These are phyloP conservation scores for Oryza glaberrima DNA, from an alignment of 176 grass and related monocot species.

Conservation along the genomic window DNA sequence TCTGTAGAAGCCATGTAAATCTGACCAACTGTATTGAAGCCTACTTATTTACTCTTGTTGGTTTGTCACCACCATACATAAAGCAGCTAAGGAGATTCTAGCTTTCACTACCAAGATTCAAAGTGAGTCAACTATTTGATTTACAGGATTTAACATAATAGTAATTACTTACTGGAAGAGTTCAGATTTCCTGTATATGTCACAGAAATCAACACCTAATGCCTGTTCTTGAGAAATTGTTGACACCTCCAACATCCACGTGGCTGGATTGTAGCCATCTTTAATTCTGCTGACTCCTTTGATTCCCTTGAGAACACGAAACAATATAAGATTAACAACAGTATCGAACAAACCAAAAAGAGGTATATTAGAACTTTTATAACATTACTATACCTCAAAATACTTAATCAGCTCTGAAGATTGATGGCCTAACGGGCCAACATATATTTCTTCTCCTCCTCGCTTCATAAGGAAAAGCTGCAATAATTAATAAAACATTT, in stretches of 20 bases:
- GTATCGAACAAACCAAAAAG: not conserved
- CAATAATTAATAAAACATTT: constrained; percentile 24
- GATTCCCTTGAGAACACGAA: constrained; percentile 40
- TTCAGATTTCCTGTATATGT: constrained; percentile 76
- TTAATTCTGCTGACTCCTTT: constrained; percentile 65
- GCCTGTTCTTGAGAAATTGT: constrained; percentile 58
- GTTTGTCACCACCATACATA: too few relatives aligned
- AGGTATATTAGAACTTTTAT: not conserved
- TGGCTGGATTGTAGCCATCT: constrained; percentile 90
- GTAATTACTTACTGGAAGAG: constrained; percentile 66
- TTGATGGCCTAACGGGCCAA: constrained; percentile 63
- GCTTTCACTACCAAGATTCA: too few relatives aligned
- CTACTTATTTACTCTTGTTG: too few relatives aligned
- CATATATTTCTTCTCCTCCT: constrained; percentile 82
- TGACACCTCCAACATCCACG: constrained; percentile 91
- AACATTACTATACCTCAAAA: constrained; percentile 59
- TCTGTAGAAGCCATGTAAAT: not conserved
- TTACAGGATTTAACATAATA: not conserved
- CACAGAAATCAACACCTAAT: constrained; percentile 64
- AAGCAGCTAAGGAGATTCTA: too few relatives aligned
- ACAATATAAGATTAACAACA: constrained; percentile 14
- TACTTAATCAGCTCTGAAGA: constrained; percentile 73
- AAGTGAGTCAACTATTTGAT: too few relatives aligned
- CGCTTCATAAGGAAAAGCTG: constrained; percentile 93
- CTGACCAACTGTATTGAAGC: not conserved